Conservation (phyloP, 1,139 yeast species). For the Scheffersomyces segobiensis region DNA sequence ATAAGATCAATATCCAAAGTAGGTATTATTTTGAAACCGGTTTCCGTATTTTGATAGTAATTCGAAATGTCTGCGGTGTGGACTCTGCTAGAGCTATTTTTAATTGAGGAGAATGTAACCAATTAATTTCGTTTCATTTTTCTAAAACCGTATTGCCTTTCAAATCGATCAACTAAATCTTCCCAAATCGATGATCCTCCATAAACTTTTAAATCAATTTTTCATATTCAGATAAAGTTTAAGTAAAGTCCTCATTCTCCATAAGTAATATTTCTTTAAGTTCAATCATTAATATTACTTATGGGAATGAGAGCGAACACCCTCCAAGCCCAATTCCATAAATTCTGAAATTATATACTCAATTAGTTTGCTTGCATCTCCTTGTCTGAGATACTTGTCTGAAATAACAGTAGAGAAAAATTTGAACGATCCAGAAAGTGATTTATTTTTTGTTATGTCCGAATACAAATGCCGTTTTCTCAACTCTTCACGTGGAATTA, state of each 20-base stretch:
- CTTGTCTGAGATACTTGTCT: background rate
- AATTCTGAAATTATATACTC: background rate
- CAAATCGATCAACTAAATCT: constrained; percentile 33
- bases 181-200: constrained; percentile 19
- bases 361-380: constrained; percentile 4
- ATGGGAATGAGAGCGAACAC: background rate
- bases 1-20: constrained; percentile 40
- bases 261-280: background rate
- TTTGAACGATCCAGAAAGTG: constrained; percentile 15
- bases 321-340: background rate
- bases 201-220: constrained; percentile 17
- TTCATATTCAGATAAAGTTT: constrained; percentile 19
- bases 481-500: constrained; percentile 19
- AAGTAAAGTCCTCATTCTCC: constrained; percentile 4
- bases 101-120: constrained; percentile 26
- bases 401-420: constrained; percentile 7
- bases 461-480: constrained; percentile 22
- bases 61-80: constrained; percentile 24
- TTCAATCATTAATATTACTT: background rate
- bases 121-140: constrained; percentile 30
- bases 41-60: constrained; percentile 14
- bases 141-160: constrained; percentile 32
- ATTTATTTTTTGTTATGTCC: constrained; percentile 12
- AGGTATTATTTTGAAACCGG: constrained; percentile 27
- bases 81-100: constrained; percentile 20